phyloP scores from a whole-genome alignment of 805 yeast species.

The Danielia oregonensis region DNA sequence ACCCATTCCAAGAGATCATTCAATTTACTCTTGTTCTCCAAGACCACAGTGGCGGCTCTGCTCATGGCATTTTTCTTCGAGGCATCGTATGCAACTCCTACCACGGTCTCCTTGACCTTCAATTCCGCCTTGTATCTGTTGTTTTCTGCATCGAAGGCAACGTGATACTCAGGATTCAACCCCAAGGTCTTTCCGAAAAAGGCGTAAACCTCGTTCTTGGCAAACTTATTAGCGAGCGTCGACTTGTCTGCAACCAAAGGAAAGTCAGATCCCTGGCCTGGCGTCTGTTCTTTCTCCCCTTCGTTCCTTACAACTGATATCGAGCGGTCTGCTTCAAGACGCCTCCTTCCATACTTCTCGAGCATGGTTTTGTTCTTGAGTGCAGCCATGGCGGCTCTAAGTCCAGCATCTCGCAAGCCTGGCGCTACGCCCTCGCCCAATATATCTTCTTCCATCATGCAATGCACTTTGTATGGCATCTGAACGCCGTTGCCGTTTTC shows the following conservation, averaged over 20 bases:
- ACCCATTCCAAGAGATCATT: slow-evolving; percentile 12
- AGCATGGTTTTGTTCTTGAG: slow-evolving; percentile 53
- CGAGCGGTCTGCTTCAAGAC: slow-evolving; percentile 34
- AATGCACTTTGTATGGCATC: slow-evolving; percentile 59
- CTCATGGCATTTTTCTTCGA: slow-evolving; percentile 40
- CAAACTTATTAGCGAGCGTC: slow-evolving; percentile 27
- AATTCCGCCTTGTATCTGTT: slow-evolving; percentile 26
- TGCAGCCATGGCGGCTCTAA: slow-evolving; percentile 81
- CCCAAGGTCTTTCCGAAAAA: slow-evolving; percentile 33
- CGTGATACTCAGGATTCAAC: slow-evolving; percentile 30
- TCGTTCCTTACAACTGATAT: slow-evolving; percentile 7
- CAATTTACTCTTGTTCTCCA: slow-evolving; percentile 21
- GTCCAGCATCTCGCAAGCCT: slow-evolving; percentile 72
- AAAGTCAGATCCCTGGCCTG: slow-evolving; percentile 8
- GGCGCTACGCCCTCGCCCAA: slow-evolving; percentile 73
- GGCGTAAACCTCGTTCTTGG: slow-evolving; percentile 39
- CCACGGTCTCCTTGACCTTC: slow-evolving; percentile 23
- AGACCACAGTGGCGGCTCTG: slow-evolving; percentile 36
- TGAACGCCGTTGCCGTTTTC: slow-evolving; percentile 43
- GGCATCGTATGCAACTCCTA: slow-evolving; percentile 31
- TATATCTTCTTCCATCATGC: slow-evolving; percentile 59
- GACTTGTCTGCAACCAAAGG: slow-evolving; percentile 28
- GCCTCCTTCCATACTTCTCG: slow-evolving; percentile 57
- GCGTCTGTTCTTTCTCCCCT: neutral
- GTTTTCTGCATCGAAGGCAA: slow-evolving; percentile 19